Evolutionary conservation across 345 rosid species (phyloP).

Genomic region (Mercurialis annua): DNA sequence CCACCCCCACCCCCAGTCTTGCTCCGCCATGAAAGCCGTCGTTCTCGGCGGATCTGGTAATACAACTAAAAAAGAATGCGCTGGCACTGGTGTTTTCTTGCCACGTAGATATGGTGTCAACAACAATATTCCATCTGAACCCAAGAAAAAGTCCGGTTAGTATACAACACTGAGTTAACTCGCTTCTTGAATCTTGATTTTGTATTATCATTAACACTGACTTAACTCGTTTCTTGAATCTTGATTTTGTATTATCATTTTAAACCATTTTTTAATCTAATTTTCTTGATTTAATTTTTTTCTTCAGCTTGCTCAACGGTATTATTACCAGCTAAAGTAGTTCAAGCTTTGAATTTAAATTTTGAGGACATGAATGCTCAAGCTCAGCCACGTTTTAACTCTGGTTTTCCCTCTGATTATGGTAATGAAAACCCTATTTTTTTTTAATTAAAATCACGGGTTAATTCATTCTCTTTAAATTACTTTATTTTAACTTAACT

Average conservation of each 20-base stretch:
- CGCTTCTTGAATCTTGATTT: not conserved
- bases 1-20: slow-evolving; percentile 7
- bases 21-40: slow-evolving; percentile 31
- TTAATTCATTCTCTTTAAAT: not conserved
- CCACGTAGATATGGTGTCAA: slow-evolving; percentile 36
- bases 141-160: slow-evolving; percentile 28
- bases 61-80: slow-evolving; percentile 15
- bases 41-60: slow-evolving; percentile 35
- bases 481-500: fast-evolving
- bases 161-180: not conserved
- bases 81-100: slow-evolving; percentile 36
- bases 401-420: slow-evolving; percentile 29
- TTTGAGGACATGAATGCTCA: slow-evolving; percentile 12
- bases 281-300: not conserved
- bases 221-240: not conserved
- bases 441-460: not conserved
- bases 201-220: not conserved
- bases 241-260: not conserved
- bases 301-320: slow-evolving; percentile 19
- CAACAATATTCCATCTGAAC: slow-evolving; percentile 10
- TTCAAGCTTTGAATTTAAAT: slow-evolving; percentile 24
- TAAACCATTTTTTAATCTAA: not conserved
- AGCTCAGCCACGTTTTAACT: slow-evolving; percentile 27
- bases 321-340: slow-evolving; percentile 22
- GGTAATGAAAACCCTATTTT: slow-evolving; percentile 20